Evolutionary conservation across 768 basidiomycete species (phyloP).

Genomic region (Boletales sp.): DNA sequence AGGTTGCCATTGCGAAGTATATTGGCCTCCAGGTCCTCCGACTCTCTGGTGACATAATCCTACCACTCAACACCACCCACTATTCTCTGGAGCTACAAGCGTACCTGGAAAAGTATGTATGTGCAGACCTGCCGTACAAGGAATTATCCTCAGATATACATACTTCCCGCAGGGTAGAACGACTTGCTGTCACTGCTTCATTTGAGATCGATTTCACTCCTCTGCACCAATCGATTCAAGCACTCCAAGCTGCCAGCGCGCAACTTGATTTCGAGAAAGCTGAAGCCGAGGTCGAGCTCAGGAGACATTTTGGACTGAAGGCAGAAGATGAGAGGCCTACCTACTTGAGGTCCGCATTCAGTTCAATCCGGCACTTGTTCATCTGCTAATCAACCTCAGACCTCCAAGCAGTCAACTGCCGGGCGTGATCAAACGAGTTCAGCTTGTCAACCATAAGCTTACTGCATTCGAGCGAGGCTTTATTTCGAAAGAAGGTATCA

Average conservation of each 20-base stretch:
- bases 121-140: constrained; percentile 24
- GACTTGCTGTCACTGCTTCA: constrained; percentile 17
- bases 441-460: constrained; percentile 64
- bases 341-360: constrained; percentile 12
- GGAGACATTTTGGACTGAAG: constrained; percentile 38
- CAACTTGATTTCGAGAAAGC: constrained; percentile 58
- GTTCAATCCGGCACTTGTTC: neutral
- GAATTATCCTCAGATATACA: neutral
- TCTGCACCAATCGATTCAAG: constrained; percentile 44
- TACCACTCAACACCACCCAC: constrained; percentile 77
- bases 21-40: constrained; percentile 63
- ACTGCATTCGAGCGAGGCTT: constrained; percentile 76
- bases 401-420: constrained; percentile 36
- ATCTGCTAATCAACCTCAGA: constrained; percentile 13
- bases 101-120: constrained; percentile 56
- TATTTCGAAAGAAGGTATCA: constrained; percentile 76
- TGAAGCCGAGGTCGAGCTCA: constrained; percentile 50
- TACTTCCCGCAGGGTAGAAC: constrained; percentile 26
- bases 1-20: constrained; percentile 67
- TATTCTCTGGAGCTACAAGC: constrained; percentile 64
- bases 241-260: constrained; percentile 49
- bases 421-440: constrained; percentile 57
- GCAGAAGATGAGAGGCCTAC: constrained; percentile 16
- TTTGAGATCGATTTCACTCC: constrained; percentile 50
- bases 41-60: constrained; percentile 56